Evolutionary conservation across 2,329 filamentous ascomycete species (phyloP).

Genomic region (Alternaria tenuissima): DNA sequence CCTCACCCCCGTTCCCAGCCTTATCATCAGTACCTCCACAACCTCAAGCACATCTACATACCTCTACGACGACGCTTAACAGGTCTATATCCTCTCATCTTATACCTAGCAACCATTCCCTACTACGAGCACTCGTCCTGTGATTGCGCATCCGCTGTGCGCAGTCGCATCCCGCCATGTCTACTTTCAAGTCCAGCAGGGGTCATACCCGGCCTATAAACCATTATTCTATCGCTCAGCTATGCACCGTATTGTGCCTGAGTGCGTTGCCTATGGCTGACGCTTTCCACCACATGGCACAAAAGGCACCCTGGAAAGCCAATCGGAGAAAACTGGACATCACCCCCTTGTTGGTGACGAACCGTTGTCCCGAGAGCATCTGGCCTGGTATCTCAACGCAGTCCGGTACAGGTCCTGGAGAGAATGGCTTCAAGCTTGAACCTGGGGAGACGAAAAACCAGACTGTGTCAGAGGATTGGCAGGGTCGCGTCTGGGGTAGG

Average conservation of each 20-base stretch:
- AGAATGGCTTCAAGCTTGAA: slow-evolving; percentile 72
- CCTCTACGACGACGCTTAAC: slow-evolving; percentile 23
- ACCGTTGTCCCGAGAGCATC: slow-evolving; percentile 74
- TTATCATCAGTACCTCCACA: neutral
- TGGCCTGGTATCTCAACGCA: slow-evolving; percentile 82
- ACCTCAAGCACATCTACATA: slow-evolving; percentile 6
- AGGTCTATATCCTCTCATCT: slow-evolving; percentile 22
- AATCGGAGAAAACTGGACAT: slow-evolving; percentile 46
- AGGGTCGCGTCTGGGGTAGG: slow-evolving; percentile 81
- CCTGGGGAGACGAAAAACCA: slow-evolving; percentile 67
- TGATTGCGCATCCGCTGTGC: slow-evolving; percentile 23
- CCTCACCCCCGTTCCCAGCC: slow-evolving; percentile 9
- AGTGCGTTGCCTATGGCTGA: slow-evolving; percentile 31
- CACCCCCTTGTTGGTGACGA: slow-evolving; percentile 71
- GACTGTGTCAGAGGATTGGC: slow-evolving; percentile 76
- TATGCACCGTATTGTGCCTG: slow-evolving; percentile 37
- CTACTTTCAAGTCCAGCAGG: slow-evolving; percentile 15
- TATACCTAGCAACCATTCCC: slow-evolving; percentile 23
- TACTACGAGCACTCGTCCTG: slow-evolving; percentile 5
- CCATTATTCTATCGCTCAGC: slow-evolving; percentile 22
- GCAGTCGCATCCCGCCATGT: slow-evolving; percentile 31
- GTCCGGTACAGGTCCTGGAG: slow-evolving; percentile 71
- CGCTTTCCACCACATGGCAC: slow-evolving; percentile 46
- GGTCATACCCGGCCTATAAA: slow-evolving; percentile 11
- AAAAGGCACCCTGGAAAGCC: slow-evolving; percentile 38